These are phyloP conservation scores for Dendrobium chrysotoxum DNA, from an alignment of 106 monocot species.

Conservation along the genomic window DNA sequence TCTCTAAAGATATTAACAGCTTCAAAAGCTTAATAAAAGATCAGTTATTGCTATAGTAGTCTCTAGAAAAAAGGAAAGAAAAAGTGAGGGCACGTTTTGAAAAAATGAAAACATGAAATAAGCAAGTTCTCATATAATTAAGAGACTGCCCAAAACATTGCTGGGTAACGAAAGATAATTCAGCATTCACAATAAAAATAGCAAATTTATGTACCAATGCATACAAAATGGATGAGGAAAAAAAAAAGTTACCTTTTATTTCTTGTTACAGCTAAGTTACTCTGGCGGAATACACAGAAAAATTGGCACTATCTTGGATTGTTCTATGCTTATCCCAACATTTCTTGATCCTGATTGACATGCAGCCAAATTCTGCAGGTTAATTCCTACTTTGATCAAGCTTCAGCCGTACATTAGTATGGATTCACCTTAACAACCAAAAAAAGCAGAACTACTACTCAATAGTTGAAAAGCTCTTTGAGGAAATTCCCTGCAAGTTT, in stretches of 20 bases:
- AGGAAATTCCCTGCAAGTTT: slow-evolving; percentile 11
- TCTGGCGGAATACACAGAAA: neutral
- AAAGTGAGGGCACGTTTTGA: neutral
- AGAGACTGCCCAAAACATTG: neutral
- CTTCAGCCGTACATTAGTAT: neutral
- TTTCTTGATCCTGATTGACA: neutral
- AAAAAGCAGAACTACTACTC: neutral
- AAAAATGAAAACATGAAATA: neutral
- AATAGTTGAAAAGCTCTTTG: neutral
- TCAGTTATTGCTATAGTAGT: neutral
- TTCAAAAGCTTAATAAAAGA: neutral
- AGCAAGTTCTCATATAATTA: neutral
- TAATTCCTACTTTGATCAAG: neutral
- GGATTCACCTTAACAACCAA: slow-evolving; percentile 53
- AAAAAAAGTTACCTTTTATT: neutral
- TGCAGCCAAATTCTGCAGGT: neutral
- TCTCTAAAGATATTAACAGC: neutral
- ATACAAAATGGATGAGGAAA: neutral
- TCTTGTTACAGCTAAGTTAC: neutral
- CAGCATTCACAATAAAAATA: neutral
- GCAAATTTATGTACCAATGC: neutral
- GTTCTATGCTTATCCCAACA: neutral
- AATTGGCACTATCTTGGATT: neutral
- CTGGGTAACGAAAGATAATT: neutral
- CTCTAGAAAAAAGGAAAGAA: neutral